Conservation (phyloP, 1,139 yeast genomes). For the Nakaseomyces sp. region DNA sequence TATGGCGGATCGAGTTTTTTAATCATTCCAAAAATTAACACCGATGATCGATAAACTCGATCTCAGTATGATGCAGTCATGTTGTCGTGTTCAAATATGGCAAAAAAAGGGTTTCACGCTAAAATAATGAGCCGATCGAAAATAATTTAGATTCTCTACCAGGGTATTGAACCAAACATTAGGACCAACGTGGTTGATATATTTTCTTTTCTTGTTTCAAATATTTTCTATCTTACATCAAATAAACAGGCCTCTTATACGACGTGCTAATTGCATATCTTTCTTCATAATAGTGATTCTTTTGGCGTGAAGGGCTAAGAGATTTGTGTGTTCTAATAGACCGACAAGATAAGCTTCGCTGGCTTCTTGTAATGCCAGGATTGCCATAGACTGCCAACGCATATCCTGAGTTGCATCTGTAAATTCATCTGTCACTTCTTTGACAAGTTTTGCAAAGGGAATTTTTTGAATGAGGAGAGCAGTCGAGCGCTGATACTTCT, state of each 20-base stretch:
- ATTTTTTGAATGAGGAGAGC: conserved; percentile 70
- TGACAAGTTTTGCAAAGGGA: conserved; percentile 79
- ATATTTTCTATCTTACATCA: conserved; percentile 1
- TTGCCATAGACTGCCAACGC: conserved; percentile 86
- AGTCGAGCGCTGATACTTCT: conserved; percentile 69
- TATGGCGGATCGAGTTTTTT: not conserved
- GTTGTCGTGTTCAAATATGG: not conserved
- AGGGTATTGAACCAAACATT: no score
- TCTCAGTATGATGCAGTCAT: not conserved
- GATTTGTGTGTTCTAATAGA: conserved; percentile 78
- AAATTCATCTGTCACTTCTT: conserved; percentile 72
- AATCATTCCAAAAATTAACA: not conserved
- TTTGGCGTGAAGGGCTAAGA: conserved; percentile 88
- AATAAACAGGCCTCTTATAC: conserved; percentile 58
- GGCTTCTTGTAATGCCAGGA: conserved; percentile 86
- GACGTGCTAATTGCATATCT: conserved; percentile 83
- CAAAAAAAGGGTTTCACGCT: not conserved
- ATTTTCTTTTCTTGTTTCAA: not conserved
- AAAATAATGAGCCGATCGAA: not conserved
- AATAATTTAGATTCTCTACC: no score
- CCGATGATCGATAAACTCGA: conserved; percentile 1
- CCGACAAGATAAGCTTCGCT: conserved; percentile 84
- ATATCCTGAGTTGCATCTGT: conserved; percentile 44
- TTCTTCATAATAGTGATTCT: conserved; percentile 91
- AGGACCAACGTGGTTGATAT: no score